phyloP scores from a whole-genome alignment of 2,329 filamentous ascomycete species.

The Reticulascus tulasneorum region DNA sequence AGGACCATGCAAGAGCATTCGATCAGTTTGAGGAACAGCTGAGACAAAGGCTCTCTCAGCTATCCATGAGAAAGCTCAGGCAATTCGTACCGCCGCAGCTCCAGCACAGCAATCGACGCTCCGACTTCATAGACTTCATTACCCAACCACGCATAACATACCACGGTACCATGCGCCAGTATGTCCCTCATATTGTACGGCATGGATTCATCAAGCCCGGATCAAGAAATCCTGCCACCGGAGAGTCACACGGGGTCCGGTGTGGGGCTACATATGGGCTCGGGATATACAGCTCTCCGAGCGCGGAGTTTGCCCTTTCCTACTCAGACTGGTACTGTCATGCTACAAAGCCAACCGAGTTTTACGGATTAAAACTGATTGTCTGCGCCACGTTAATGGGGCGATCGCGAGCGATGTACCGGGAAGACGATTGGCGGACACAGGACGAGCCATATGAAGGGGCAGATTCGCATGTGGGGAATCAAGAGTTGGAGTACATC shows the following conservation, averaged over 20 bases:
- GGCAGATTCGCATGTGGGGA: conserved; percentile 33
- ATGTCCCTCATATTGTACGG: conserved; percentile 37
- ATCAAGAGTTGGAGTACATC: conserved; percentile 35
- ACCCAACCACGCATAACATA: conserved; percentile 31
- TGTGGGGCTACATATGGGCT: conserved; percentile 35
- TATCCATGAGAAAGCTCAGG: conserved; percentile 5
- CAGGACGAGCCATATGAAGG: conserved; percentile 20
- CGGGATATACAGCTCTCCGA: conserved; percentile 41
- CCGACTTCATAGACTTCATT: conserved; percentile 32
- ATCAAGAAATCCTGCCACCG: conserved; percentile 13
- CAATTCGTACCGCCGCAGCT: conserved; percentile 8
- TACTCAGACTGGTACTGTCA: conserved; percentile 27
- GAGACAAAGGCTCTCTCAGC: conserved; percentile 18
- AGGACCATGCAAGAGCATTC: conserved; percentile 27
- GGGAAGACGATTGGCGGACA: conserved; percentile 22
- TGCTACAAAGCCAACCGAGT: conserved; percentile 22
- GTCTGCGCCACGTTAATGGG: conserved; percentile 45
- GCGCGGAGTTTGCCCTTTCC: conserved; percentile 30
- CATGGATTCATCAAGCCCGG: conserved; percentile 37
- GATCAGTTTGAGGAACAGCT: conserved; percentile 21
- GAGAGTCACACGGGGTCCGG: conserved; percentile 18
- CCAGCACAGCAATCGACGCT: conserved; percentile 13
- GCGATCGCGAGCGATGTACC: conserved; percentile 24
- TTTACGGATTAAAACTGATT: conserved; percentile 36
- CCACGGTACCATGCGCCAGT: conserved; percentile 32